Conservation (phyloP, 148 eudicot species). For the Rheum nobile region DNA sequence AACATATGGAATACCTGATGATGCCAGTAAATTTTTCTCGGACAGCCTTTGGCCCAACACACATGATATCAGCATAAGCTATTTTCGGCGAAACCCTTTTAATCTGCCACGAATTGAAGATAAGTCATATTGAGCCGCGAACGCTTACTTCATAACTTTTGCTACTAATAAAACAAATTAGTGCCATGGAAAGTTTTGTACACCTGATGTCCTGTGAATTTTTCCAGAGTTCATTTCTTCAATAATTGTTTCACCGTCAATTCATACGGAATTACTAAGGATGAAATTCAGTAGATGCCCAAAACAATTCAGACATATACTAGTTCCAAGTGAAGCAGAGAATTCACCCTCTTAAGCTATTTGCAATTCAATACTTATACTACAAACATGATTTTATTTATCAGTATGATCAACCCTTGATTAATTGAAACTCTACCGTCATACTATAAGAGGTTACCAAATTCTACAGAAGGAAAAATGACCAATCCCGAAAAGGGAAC, state of each 20-base stretch:
- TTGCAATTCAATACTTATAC: background rate
- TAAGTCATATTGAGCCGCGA: background rate
- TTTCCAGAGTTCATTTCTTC: background rate
- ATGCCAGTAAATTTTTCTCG: slow-evolving; percentile 85
- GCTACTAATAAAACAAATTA: background rate
- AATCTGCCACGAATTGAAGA: slow-evolving; percentile 41
- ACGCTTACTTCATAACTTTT: background rate
- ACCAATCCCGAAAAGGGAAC: background rate
- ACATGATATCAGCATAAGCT: slow-evolving; percentile 91
- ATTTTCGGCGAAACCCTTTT: slow-evolving; percentile 80
- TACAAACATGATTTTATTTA: background rate
- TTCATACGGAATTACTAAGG: background rate
- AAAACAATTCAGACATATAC: background rate
- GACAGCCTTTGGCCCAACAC: slow-evolving; percentile 76
- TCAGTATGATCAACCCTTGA: background rate
- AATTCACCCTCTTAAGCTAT: background rate
- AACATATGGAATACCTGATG: slow-evolving; percentile 47
- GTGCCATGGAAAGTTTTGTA: background rate
- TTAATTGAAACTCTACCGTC: background rate
- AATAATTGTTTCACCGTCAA: background rate
- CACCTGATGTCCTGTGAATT: background rate
- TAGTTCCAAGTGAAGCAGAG: background rate
- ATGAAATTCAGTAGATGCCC: background rate
- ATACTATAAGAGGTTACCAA: background rate
- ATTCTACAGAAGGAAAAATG: background rate